Conservation (phyloP, 2,329 filamentous ascomycete species). For the Coniochaeta prunicola region DNA sequence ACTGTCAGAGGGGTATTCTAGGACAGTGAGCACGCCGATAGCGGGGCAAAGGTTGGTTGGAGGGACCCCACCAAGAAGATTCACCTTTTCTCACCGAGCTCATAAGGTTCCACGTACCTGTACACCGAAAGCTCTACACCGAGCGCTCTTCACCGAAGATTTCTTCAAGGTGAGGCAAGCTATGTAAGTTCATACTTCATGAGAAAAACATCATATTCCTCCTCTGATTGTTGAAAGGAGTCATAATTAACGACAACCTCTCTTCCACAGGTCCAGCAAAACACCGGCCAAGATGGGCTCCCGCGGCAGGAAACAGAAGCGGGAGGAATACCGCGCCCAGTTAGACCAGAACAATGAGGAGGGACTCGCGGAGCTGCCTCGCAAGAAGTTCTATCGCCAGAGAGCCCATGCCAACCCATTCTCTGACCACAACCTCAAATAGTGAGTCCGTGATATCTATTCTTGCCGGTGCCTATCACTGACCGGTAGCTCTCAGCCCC, state of each 20-base stretch:
- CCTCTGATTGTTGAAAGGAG: background rate
- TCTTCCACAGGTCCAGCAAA: background rate
- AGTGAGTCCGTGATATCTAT: conserved; percentile 36
- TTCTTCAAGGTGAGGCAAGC: background rate
- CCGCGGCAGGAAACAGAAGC: conserved; percentile 53
- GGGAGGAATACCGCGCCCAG: conserved; percentile 55
- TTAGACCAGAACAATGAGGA: conserved; percentile 44
- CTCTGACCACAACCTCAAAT: conserved; percentile 82
- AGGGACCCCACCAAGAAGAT: background rate
- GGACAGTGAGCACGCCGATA: background rate
- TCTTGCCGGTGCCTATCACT: background rate
- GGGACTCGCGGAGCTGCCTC: conserved; percentile 55
- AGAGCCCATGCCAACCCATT: conserved; percentile 97
- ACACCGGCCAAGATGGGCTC: background rate
- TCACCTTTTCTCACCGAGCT: background rate
- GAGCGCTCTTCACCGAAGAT: background rate
- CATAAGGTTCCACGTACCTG: background rate
- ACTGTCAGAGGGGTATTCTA: background rate
- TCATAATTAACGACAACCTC: background rate
- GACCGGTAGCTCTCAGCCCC: conserved; percentile 69
- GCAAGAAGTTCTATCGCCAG: conserved; percentile 95
- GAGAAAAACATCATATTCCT: background rate
- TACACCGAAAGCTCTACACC: background rate
- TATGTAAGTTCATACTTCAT: background rate
- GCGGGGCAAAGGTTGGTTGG: background rate